phyloP scores from a whole-genome alignment of 73 alveolate species.

The Halteria grandinella region DNA sequence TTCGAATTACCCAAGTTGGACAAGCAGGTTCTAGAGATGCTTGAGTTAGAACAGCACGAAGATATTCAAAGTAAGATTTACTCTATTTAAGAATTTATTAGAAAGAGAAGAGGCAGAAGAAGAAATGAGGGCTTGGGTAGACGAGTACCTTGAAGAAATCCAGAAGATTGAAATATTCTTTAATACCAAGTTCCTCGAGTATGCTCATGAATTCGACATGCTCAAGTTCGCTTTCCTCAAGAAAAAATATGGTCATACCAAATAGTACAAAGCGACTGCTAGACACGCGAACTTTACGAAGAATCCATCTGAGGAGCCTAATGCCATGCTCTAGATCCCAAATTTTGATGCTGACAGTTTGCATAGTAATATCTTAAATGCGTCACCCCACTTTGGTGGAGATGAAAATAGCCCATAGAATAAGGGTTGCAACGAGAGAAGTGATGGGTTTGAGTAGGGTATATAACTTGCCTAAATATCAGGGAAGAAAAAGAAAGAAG shows the following conservation, averaged over 20 bases:
- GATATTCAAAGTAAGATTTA: neutral
- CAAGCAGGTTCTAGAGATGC: neutral
- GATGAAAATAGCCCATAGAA: too few species aligned
- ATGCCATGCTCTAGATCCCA: too few species aligned
- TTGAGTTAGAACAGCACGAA: neutral
- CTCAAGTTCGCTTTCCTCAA: neutral
- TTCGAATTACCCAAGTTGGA: slow-evolving; percentile 10
- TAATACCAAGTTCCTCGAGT: neutral
- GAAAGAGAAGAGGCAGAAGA: neutral
- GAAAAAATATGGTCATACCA: neutral
- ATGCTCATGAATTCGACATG: slow-evolving; percentile 1
- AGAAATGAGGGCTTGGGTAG: slow-evolving; percentile 36
- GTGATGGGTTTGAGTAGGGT: too few species aligned
- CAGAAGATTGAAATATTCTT: slow-evolving; percentile 3
- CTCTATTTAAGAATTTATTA: neutral
- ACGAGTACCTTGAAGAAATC: slow-evolving; percentile 3
- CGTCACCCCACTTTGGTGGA: too few species aligned
- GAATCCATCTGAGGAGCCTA: too few species aligned
- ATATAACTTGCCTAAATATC: too few species aligned
- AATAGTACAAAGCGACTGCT: neutral
- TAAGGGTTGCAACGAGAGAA: too few species aligned
- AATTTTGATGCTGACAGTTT: too few species aligned
- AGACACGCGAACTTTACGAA: too few species aligned
- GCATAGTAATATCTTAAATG: too few species aligned
- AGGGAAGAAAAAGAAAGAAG: too few species aligned